Percentiles rank a stretch among this genome's conserved stretches.
phyloP scores from a whole-genome alignment of 306 rosid species.

The Cicer cuneatum region DNA sequence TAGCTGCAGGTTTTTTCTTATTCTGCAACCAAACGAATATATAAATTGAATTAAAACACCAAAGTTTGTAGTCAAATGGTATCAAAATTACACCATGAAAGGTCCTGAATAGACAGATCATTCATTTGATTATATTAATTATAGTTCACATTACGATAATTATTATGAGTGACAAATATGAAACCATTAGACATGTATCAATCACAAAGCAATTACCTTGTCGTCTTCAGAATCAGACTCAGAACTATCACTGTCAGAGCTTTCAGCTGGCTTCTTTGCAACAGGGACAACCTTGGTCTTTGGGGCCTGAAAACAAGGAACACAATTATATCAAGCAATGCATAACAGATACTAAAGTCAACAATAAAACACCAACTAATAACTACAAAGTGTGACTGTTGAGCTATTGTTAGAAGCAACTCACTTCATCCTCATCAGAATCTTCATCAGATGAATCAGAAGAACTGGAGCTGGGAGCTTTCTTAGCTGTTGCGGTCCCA shows the following conservation, averaged over 20 bases:
- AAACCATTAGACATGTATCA: background rate
- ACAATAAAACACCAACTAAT: background rate
- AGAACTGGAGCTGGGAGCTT: slow-evolving; percentile 35
- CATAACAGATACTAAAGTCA: background rate
- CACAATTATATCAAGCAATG: background rate
- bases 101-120: too few relatives aligned
- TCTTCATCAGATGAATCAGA: slow-evolving; percentile 40
- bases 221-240: slow-evolving; percentile 48
- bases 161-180: too few relatives aligned
- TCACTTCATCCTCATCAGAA: slow-evolving; percentile 59
- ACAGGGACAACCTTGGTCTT: slow-evolving; percentile 49
- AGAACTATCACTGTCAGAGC: slow-evolving; percentile 44
- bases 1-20: background rate
- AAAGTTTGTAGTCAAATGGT: too few relatives aligned
- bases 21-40: background rate
- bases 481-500: slow-evolving; percentile 40
- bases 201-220: slow-evolving; percentile 2
- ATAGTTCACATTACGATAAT: too few relatives aligned
- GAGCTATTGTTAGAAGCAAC: background rate
- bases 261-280: slow-evolving; percentile 28
- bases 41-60: background rate
- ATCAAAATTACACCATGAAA: too few relatives aligned
- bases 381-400: too few relatives aligned
- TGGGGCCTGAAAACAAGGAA: slow-evolving; percentile 45
- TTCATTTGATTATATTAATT: too few relatives aligned